Evolutionary conservation across 345 rosid genomes (phyloP).

Genomic region (Eucalyptus cloeziana): DNA sequence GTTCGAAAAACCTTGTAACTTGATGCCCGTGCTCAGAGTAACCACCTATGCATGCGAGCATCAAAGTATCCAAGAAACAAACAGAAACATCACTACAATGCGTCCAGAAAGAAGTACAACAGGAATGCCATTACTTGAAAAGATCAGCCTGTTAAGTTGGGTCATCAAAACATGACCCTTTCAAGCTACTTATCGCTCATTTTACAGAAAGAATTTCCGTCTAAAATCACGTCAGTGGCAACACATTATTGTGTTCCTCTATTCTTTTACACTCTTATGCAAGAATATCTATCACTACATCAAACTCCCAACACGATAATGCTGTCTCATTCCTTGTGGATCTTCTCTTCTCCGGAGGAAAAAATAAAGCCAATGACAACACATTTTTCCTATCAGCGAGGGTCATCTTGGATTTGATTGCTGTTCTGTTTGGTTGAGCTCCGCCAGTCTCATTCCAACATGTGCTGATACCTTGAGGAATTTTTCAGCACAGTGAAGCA

Average conservation of each 20-base stretch:
- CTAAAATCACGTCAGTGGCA: not conserved
- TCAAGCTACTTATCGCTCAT: not conserved
- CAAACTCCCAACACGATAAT: not conserved
- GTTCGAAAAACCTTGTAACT: not conserved
- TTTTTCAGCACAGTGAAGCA: slow-evolving; percentile 1
- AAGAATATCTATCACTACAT: not conserved
- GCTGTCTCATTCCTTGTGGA: not conserved
- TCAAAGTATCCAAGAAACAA: not conserved
- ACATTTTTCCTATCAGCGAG: not conserved
- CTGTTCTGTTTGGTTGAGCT: not conserved
- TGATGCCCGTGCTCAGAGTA: not conserved
- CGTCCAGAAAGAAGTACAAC: not conserved
- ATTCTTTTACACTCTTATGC: not conserved
- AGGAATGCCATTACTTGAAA: not conserved
- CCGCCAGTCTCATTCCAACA: slow-evolving; percentile 1
- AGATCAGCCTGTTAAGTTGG: not conserved
- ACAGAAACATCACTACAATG: not conserved
- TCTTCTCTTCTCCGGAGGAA: not conserved
- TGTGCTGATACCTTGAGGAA: slow-evolving; percentile 5
- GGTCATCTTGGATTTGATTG: not conserved
- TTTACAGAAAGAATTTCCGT: not conserved
- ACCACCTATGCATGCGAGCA: not conserved
- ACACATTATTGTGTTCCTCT: not conserved
- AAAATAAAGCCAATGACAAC: not conserved
- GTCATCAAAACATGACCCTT: not conserved